Percentiles rank a stretch among this genome's conserved stretches.
phyloP scores from a whole-genome alignment of 345 rosid genomes.

The Carallia pectinifolia region DNA sequence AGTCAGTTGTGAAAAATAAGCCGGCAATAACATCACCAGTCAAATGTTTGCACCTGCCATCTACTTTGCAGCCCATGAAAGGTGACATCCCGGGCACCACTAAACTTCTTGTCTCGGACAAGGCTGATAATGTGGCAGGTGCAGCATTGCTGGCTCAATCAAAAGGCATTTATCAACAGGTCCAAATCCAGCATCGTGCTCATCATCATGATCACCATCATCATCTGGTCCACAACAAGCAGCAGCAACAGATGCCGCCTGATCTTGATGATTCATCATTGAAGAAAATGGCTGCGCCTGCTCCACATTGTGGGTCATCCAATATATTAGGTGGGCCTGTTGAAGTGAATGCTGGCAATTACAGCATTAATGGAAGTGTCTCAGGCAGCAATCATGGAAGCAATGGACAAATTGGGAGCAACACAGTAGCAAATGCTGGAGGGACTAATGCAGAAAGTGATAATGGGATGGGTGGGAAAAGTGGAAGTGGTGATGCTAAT shows the following conservation, averaged over 20 bases:
- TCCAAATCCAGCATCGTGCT: conserved; percentile 19
- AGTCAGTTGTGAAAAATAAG: conserved; percentile 35
- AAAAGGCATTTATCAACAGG: conserved; percentile 24
- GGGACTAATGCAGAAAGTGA: conserved; percentile 35
- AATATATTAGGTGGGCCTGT: conserved; percentile 35
- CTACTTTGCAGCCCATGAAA: conserved; percentile 28
- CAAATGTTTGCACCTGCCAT: conserved; percentile 32
- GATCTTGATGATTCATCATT: conserved; percentile 31
- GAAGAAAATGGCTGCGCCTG: conserved; percentile 36
- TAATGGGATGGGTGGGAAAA: conserved; percentile 33
- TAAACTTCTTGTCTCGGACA: conserved; percentile 23
- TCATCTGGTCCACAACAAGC: conserved; percentile 19
- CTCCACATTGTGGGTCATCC: conserved; percentile 47
- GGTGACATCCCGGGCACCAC: conserved; percentile 19
- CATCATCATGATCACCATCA: conserved; percentile 22
- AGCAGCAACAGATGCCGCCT: conserved; percentile 26
- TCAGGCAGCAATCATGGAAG: conserved; percentile 51
- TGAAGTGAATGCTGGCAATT: conserved; percentile 40
- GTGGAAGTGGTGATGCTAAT: conserved; percentile 38
- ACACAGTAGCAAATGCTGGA: conserved; percentile 33
- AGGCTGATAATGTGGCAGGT: conserved; percentile 26
- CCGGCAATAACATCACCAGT: conserved; percentile 36
- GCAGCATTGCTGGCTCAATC: conserved; percentile 23
- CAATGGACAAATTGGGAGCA: conserved; percentile 46
- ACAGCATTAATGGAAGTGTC: conserved; percentile 46